Percentiles rank a stretch among this genome's conserved stretches.
phyloP scores from a whole-genome alignment of 148 eudicot genomes.

The Rhododendron kiyosumense region DNA sequence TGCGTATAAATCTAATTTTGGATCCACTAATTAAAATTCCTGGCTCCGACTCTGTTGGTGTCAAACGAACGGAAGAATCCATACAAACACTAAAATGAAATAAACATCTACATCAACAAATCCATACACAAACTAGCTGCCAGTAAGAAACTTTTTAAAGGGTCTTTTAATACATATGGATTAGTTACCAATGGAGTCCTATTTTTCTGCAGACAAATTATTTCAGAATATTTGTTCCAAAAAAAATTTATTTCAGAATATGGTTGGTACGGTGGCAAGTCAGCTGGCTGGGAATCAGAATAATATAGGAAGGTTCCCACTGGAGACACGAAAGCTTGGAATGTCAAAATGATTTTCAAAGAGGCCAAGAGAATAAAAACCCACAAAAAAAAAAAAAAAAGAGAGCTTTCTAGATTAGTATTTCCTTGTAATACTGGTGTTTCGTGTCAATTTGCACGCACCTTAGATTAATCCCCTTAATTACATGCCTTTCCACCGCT shows the following conservation, averaged over 20 bases:
- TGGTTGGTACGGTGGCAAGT: not conserved
- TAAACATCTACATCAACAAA: not conserved
- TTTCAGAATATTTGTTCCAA: not conserved
- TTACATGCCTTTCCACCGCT: no score
- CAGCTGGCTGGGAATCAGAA: not conserved
- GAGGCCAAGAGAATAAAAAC: not conserved
- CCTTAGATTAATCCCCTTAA: no score
- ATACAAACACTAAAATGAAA: not conserved
- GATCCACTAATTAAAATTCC: no score
- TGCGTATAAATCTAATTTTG: no score
- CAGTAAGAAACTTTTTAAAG: not conserved
- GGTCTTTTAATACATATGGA: not conserved
- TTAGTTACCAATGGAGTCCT: not conserved
- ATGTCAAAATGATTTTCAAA: not conserved
- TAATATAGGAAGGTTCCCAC: not conserved
- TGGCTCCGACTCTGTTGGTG: no score
- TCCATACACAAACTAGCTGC: not conserved
- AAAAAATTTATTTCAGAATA: not conserved
- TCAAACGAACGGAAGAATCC: not conserved
- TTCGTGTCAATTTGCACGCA: no score
- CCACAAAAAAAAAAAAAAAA: not conserved
- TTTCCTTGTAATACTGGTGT: no score
- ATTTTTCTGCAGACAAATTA: not conserved
- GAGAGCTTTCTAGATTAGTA: not conserved
- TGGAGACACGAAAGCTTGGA: not conserved